Conservation (phyloP, 2,329 filamentous ascomycete genomes). For the Talaromyces sp. region DNA sequence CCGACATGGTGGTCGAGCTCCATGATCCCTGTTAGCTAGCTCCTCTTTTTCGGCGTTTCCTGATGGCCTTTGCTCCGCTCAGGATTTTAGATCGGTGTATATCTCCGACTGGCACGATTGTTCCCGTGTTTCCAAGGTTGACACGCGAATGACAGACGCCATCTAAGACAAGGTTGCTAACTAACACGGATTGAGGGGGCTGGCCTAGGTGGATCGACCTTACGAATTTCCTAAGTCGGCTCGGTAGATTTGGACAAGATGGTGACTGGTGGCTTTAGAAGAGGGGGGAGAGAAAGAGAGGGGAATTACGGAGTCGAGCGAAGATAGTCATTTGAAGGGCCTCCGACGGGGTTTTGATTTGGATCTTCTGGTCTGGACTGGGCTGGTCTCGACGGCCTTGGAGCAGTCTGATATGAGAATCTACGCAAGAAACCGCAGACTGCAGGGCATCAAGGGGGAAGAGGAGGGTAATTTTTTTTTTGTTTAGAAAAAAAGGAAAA, state of each 20-base stretch:
- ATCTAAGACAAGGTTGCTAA: conserved; percentile 13
- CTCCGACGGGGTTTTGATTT: too few relatives aligned
- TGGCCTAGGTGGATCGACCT: conserved; percentile 13
- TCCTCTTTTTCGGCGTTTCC: not conserved
- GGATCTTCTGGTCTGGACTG: not conserved
- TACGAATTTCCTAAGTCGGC: conserved; percentile 13
- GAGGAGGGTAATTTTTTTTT: not conserved
- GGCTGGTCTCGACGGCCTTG: not conserved
- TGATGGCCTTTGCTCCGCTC: not conserved
- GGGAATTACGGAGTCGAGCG: not conserved
- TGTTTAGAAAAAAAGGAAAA: too few relatives aligned
- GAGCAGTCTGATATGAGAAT: not conserved
- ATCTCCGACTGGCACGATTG: not conserved
- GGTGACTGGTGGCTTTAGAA: not conserved
- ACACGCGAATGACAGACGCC: conserved; percentile 17
- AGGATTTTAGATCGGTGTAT: not conserved
- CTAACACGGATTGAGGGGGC: conserved; percentile 10
- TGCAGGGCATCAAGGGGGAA: not conserved
- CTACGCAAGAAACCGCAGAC: not conserved
- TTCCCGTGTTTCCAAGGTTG: not conserved
- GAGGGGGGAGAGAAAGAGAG: not conserved
- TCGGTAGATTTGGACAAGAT: conserved; percentile 17
- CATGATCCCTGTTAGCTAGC: not conserved
- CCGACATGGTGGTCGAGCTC: not conserved
- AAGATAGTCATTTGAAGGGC: too few relatives aligned